phyloP scores from a whole-genome alignment of 768 basidiomycete genomes.

The Psilocybe tampanensis region DNA sequence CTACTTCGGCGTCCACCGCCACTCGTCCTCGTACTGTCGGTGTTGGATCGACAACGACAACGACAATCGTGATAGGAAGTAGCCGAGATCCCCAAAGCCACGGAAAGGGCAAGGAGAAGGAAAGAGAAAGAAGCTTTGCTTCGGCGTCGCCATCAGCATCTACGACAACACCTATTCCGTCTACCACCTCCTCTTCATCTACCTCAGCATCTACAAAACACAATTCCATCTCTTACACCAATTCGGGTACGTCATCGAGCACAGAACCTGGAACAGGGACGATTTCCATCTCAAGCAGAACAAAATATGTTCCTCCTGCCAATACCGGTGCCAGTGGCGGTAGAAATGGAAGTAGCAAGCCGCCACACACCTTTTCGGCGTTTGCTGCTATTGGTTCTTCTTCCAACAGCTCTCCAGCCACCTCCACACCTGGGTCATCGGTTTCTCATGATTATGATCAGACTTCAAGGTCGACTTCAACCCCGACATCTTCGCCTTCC shows the following conservation, averaged over 20 bases:
- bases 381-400: slow-evolving; percentile 16
- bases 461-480: not conserved
- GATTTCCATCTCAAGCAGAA: not conserved
- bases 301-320: not conserved
- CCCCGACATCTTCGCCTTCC: not conserved
- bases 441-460: not conserved
- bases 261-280: not conserved
- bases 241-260: not conserved
- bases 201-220: not conserved
- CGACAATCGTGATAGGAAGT: not conserved
- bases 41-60: not conserved
- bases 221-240: not conserved
- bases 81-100: not conserved
- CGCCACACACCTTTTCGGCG: slow-evolving; percentile 24
- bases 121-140: not conserved
- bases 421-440: not conserved
- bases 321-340: not conserved
- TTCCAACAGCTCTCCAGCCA: not conserved
- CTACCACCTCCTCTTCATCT: not conserved
- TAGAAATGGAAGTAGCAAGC: not conserved
- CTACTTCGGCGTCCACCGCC: not conserved
- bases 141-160: not conserved
- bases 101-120: not conserved
- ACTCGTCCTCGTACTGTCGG: not conserved
- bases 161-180: slow-evolving; percentile 2